Base-by-base conservation (phyloP, 192 early-diverging fungal species). In the Coemansia sp. region DNA sequence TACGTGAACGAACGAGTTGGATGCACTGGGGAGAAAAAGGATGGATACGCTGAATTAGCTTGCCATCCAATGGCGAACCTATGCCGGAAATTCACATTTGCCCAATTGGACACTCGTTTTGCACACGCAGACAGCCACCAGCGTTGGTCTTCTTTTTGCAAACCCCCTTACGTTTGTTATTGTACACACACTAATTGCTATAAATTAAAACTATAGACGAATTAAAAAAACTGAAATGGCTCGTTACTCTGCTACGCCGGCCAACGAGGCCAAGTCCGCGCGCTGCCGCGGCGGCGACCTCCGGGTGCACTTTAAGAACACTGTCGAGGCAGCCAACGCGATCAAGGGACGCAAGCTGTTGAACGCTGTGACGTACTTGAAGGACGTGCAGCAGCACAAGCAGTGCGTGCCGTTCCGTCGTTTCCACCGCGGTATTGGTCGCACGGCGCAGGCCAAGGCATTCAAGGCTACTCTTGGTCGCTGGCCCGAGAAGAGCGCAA, bases 301-400 rank as follows among this genome's bases (percentile, higher is more conserved):
- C 71, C 92, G 93, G 81, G 91, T 90, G 82, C 86, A 86, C 83
- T 97, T 95, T 89, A 96, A 98, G 89, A 98, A 98, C 90, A 96
- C 96, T 51, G 94, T 92, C 70, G 96, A 98, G 85, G 86, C 92
- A 62, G 95, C 95, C 75, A 87, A 85, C 74, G 91, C 93, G 77
- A 90, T 98, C 84, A 86, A 88, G 68, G 96, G 96, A 75, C 81
- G 90, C 85, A 92, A 92, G 86, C 87, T 96, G 65, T 76, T 82
- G 61, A 94, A 97, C 88, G 96, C 96, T 68, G 86, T 94, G 56
- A 71, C 81, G 57, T 98, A 92, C 89, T 88, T 98, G 64, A 86
- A 87, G 62, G 93, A 94, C 83, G 96, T 98, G 70, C 90, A 90
- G 85, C 92, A 90, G 74, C 93, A 94, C 87, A 96, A 96, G 89